Evolutionary conservation across 371 early-diverging fungal species (phyloP), one percentile per base, ranked within the genome.

Genomic region (Choanephora cucurbitarum): DNA sequence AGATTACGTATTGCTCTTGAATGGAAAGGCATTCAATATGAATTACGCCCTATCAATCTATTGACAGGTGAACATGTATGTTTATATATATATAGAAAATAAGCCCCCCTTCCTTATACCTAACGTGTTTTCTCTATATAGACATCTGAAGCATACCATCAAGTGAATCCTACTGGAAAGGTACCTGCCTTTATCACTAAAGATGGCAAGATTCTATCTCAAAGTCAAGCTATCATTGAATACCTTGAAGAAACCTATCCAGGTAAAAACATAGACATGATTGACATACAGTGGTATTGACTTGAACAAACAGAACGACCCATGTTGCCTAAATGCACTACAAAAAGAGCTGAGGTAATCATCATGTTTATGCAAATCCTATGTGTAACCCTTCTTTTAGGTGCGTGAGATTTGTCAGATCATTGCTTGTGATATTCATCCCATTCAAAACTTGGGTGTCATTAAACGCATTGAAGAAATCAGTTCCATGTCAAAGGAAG

Each of bases 341-440:
- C 67, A 8, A 70, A 70, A 17, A 83, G 90, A 21, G 89, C 90
- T 33, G 52, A 67, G 57, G 88, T 86, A 72, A 48, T 40, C 33
- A n/a, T n/a, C n/a, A n/a, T 45, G 32, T 10, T 6, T 32, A 34
- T 10, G n/a, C 14, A 49, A n/a, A 17, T 21, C 10, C 22, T n/a
- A 37, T 40, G 21, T 13, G 37, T 19, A 5, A n/a, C 28, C 19
- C 18, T 51, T 17, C 46, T 11, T 18, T 21, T 24, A 84, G 66
- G 93, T 91, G 41, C 82, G 94, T n/a, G 77, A 85, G 1, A 74
- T 97, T 44, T 81, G 83, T 21, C 68, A 79, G 40, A 72, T 85
- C 8, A 86, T 97, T 22, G 87, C 84, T 17, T 78, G 86, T 66
- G 97, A 95, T 62, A 96, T 87, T 45, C 95, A 95, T 64, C 97